phyloP scores from a whole-genome alignment of 352 stramenopile genomes.

The Phytophthora vignae region DNA sequence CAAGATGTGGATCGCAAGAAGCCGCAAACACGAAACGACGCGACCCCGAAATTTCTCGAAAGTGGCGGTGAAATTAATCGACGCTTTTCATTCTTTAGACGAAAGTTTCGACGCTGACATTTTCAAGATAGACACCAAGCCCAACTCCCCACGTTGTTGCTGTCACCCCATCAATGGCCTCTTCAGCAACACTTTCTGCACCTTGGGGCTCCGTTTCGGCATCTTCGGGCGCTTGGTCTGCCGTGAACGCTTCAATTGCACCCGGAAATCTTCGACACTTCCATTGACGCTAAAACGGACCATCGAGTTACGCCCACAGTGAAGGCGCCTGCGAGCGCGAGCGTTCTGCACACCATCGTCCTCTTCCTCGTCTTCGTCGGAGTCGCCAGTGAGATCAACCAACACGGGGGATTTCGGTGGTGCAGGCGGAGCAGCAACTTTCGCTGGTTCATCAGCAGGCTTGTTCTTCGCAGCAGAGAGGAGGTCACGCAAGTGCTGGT shows the following conservation, averaged over 20 bases:
- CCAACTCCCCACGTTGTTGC: neutral
- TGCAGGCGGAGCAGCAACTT: neutral
- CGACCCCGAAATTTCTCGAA: slow-evolving; percentile 11
- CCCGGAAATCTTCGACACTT: slow-evolving; percentile 15
- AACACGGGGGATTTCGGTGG: neutral
- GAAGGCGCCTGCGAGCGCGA: neutral
- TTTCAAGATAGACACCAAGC: neutral
- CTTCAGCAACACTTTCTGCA: slow-evolving; percentile 18
- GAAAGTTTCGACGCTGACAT: neutral
- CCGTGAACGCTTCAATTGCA: neutral
- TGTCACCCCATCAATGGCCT: neutral
- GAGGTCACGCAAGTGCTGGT: slow-evolving; percentile 17
- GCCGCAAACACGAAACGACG: too few relatives aligned
- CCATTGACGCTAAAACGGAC: slow-evolving; percentile 6
- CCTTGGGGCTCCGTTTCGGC: neutral
- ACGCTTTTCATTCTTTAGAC: neutral
- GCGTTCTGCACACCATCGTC: neutral
- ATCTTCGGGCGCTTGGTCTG: neutral
- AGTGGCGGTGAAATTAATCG: too few relatives aligned
- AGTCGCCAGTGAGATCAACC: slow-evolving; percentile 14
- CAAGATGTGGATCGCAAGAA: too few relatives aligned
- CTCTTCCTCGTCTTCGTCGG: neutral
- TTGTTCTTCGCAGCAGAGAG: neutral
- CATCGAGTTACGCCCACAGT: slow-evolving; percentile 18
- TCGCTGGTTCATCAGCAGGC: neutral